Evolutionary conservation across 176 grass and related monocot genomes (phyloP).

Genomic region (Aechmea fasciata): DNA sequence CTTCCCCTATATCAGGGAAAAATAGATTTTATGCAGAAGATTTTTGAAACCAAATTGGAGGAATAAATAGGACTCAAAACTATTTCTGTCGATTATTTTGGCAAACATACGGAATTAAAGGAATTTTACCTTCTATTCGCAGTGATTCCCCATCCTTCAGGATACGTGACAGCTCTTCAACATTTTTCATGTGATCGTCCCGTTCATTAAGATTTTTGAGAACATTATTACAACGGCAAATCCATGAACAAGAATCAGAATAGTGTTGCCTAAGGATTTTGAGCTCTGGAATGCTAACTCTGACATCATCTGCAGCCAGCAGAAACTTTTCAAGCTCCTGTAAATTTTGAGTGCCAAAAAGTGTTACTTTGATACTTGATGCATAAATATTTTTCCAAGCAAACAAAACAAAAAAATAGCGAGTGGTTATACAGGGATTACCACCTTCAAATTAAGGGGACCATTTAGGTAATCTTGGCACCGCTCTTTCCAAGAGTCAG

Average conservation of each 20-base stretch:
- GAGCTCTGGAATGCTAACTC: slow-evolving; percentile 62
- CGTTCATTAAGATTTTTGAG: slow-evolving; percentile 40
- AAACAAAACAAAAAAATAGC: slow-evolving; percentile 10
- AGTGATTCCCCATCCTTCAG: slow-evolving; percentile 50
- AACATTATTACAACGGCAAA: slow-evolving; percentile 37
- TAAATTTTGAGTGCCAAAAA: slow-evolving; percentile 10
- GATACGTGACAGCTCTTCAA: slow-evolving; percentile 53
- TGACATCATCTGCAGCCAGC: slow-evolving; percentile 29
- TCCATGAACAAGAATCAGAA: slow-evolving; percentile 57
- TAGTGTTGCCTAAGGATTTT: slow-evolving; percentile 50
- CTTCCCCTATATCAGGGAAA: slow-evolving; percentile 51
- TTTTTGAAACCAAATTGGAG: background rate
- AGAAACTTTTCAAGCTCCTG: slow-evolving; percentile 85
- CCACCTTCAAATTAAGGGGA: slow-evolving; percentile 50
- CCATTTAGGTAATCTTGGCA: slow-evolving; percentile 59
- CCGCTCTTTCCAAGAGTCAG: slow-evolving; percentile 60
- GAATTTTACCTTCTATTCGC: slow-evolving; percentile 47
- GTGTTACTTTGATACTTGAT: background rate
- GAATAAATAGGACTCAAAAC: background rate
- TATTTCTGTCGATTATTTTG: background rate
- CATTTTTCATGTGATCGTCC: slow-evolving; percentile 40
- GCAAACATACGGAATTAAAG: slow-evolving; percentile 11
- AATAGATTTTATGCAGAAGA: slow-evolving; percentile 6
- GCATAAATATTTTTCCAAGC: slow-evolving; percentile 7
- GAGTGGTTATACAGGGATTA: slow-evolving; percentile 4